Percentiles rank a stretch among this genome's conserved stretches.
phyloP scores from a whole-genome alignment of 75 land plant species.

The Larix kaempferi region DNA sequence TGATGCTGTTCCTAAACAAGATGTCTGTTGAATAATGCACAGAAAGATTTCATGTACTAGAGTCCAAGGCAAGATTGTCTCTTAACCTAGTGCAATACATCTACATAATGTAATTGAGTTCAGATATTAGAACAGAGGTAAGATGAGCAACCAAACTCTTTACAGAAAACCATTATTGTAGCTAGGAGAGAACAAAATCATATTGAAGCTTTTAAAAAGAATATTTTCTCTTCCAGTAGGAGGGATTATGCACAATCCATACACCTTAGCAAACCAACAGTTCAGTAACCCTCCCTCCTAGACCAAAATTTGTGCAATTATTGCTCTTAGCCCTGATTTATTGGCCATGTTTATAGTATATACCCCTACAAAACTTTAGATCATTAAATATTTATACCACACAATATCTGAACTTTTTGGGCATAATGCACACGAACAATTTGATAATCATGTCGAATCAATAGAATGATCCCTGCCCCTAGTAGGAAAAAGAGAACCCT shows the following conservation, averaged over 20 bases:
- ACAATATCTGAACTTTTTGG: too few relatives aligned
- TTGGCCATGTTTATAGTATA: too few relatives aligned
- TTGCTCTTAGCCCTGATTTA: too few relatives aligned
- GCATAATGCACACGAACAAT: too few relatives aligned
- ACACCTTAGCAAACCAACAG: too few relatives aligned
- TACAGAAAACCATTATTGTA: not conserved
- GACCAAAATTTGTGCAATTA: too few relatives aligned
- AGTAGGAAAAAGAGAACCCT: not conserved
- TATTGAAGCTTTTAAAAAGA: not conserved
- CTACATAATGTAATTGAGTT: not conserved
- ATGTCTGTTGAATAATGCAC: not conserved
- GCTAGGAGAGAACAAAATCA: not conserved
- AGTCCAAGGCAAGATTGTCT: not conserved
- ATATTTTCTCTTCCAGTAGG: too few relatives aligned
- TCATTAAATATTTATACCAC: too few relatives aligned
- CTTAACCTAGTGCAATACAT: not conserved
- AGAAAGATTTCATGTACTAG: not conserved
- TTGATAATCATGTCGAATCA: not conserved
- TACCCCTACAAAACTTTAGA: too few relatives aligned
- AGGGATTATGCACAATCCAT: too few relatives aligned
- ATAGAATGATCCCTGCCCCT: not conserved
- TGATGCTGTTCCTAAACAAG: not conserved
- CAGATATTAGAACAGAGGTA: not conserved
- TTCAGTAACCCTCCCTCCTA: too few relatives aligned
- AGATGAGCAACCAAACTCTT: not conserved